Evolutionary conservation across 2,329 filamentous ascomycete species (phyloP).

Genomic region (Beauveria pseudobassiana): DNA sequence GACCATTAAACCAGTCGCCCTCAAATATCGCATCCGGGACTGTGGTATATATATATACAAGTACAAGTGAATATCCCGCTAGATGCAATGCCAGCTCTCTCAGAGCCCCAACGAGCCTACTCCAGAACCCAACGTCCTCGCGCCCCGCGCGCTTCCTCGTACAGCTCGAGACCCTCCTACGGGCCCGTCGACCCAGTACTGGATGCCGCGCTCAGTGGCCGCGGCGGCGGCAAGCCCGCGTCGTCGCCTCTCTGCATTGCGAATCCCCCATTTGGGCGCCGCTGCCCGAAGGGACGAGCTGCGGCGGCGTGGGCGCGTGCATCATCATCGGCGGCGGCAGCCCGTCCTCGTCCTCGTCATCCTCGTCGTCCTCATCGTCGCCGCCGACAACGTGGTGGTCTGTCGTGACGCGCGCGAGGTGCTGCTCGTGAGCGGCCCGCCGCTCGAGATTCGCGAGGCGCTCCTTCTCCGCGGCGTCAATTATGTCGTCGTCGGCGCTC

Average conservation of each 20-base stretch:
- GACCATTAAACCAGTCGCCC: background rate
- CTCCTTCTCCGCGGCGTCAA: constrained; percentile 54
- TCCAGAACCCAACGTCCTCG: constrained; percentile 21
- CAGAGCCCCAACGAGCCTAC: background rate
- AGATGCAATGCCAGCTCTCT: background rate
- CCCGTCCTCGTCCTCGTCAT: constrained; percentile 25
- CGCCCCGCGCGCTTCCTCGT: background rate
- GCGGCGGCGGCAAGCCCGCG: constrained; percentile 24
- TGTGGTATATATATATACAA: background rate
- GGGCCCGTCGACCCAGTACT: constrained; percentile 36
- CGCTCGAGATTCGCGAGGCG: constrained; percentile 43
- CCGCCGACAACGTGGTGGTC: constrained; percentile 15
- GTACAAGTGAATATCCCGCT: background rate
- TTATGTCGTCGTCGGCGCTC: constrained; percentile 58
- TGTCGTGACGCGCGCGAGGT: constrained; percentile 13
- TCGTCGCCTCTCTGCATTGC: constrained; percentile 32
- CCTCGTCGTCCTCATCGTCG: constrained; percentile 16
- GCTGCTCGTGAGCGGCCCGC: constrained; percentile 34
- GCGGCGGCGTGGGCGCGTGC: constrained; percentile 16
- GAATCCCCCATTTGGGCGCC: constrained; percentile 27
- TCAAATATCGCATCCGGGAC: background rate
- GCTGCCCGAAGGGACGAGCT: constrained; percentile 9
- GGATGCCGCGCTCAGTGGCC: constrained; percentile 32
- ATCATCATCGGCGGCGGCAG: background rate
- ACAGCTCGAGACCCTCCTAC: constrained; percentile 16